Evolutionary conservation across 1,139 yeast species (phyloP).

Genomic region (Yamadazyma triangularis): DNA sequence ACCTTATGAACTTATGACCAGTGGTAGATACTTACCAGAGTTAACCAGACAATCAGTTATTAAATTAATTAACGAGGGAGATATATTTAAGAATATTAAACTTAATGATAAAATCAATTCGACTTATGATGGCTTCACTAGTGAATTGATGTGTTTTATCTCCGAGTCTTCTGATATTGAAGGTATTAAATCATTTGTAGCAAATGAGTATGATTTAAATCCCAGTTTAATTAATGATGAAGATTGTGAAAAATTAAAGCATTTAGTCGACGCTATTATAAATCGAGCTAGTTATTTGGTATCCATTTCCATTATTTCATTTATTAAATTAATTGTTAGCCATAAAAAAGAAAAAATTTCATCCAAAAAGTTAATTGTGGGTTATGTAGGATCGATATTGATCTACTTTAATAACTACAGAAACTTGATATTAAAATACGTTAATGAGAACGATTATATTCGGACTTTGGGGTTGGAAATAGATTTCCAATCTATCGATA

Average conservation of each 20-base stretch:
- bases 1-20: slow-evolving; percentile 51
- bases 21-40: slow-evolving; percentile 57
- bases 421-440: slow-evolving; percentile 21
- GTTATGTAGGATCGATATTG: slow-evolving; percentile 44
- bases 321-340: slow-evolving; percentile 28
- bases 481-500: slow-evolving; percentile 35
- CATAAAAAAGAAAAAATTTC: slow-evolving; percentile 23
- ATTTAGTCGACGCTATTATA: slow-evolving; percentile 26
- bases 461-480: slow-evolving; percentile 24
- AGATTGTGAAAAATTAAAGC: slow-evolving; percentile 27
- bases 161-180: slow-evolving; percentile 23
- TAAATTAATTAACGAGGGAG: slow-evolving; percentile 26
- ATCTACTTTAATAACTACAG: slow-evolving; percentile 34
- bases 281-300: slow-evolving; percentile 40
- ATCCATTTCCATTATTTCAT: slow-evolving; percentile 32
- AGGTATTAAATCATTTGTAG: slow-evolving; percentile 18
- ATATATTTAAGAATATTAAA: slow-evolving; percentile 20
- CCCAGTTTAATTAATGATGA: slow-evolving; percentile 13
- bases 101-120: slow-evolving; percentile 9
- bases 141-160: slow-evolving; percentile 37
- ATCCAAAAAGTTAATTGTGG: slow-evolving; percentile 24
- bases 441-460: slow-evolving; percentile 28
- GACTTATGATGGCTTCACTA: slow-evolving; percentile 35
- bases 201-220: slow-evolving; percentile 20
- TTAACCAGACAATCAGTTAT: slow-evolving; percentile 39